Evolutionary conservation across 352 stramenopile genomes (phyloP).

Genomic region (Globisporangium iwayamae): DNA sequence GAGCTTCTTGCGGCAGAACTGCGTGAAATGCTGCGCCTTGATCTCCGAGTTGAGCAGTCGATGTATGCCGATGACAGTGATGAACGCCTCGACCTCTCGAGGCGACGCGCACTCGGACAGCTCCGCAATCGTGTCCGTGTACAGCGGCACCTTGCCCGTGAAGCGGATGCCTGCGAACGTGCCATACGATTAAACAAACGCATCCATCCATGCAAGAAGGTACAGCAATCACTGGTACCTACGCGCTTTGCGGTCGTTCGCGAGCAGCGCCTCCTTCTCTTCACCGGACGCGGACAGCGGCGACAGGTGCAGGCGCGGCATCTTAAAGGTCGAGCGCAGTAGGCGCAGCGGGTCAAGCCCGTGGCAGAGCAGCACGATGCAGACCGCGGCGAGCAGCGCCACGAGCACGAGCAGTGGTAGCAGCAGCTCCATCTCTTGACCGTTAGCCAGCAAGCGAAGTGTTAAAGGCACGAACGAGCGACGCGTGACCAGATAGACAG

Average conservation of each 20-base stretch:
- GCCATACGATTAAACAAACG: background rate
- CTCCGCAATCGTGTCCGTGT: conserved; percentile 60
- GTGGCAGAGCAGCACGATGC: conserved; percentile 42
- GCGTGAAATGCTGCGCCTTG: conserved; percentile 74
- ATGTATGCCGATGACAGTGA: conserved; percentile 46
- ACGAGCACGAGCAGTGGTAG: conserved; percentile 34
- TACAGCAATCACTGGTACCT: conserved; percentile 4
- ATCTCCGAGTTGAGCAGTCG: conserved; percentile 64
- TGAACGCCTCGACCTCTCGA: conserved; percentile 57
- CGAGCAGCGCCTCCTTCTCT: conserved; percentile 54
- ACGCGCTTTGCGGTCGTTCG: conserved; percentile 36
- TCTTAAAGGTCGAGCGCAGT: conserved; percentile 58
- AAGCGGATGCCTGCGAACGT: conserved; percentile 38
- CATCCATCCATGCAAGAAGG: background rate
- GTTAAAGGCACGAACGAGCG: background rate
- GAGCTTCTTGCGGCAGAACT: conserved; percentile 40
- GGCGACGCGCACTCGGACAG: conserved; percentile 33
- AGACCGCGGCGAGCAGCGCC: conserved; percentile 36
- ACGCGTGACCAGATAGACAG: background rate
- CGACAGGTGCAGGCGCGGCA: conserved; percentile 37
- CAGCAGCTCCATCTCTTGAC: conserved; percentile 31
- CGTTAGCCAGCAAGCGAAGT: background rate
- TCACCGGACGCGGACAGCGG: conserved; percentile 33
- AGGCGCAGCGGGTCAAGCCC: conserved; percentile 60
- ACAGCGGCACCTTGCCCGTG: conserved; percentile 60